These are phyloP conservation scores for Xylaria venustula DNA, from an alignment of 495 filamentous ascomycete species.

Conservation along the genomic window DNA sequence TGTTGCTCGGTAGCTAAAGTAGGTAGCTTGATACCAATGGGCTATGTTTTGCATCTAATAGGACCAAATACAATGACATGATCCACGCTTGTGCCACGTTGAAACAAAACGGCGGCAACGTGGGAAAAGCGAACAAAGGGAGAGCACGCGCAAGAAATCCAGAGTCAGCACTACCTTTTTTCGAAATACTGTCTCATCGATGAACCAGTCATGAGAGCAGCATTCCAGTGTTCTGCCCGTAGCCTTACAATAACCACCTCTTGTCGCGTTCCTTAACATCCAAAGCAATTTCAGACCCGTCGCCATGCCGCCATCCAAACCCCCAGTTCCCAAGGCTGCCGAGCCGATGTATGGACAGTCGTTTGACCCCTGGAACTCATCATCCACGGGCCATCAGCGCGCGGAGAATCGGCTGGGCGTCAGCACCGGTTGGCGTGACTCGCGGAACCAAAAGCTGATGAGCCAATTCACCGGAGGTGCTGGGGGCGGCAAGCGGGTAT, in stretches of 20 bases:
- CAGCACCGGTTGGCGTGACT: conserved; percentile 68
- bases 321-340: conserved; percentile 40
- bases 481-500: conserved; percentile 51
- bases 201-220: background rate
- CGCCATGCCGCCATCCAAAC: conserved; percentile 27
- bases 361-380: conserved; percentile 83
- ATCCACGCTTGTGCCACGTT: background rate
- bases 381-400: conserved; percentile 76
- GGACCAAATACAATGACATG: background rate
- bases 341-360: conserved; percentile 43
- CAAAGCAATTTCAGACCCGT: background rate
- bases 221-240: background rate
- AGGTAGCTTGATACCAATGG: background rate
- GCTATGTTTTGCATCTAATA: background rate
- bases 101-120: conserved; percentile 4
- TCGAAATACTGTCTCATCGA: background rate
- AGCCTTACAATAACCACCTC: background rate
- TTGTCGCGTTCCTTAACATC: background rate
- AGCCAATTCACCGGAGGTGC: conserved; percentile 61
- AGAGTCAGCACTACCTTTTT: background rate
- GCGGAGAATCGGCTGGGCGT: conserved; percentile 60
- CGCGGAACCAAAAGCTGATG: conserved; percentile 62
- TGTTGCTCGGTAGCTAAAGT: background rate
- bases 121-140: background rate
- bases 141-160: background rate